Percentiles rank a stretch among this genome's conserved stretches.
phyloP scores from a whole-genome alignment of 768 basidiomycete genomes.

The Clavulina sp. region DNA sequence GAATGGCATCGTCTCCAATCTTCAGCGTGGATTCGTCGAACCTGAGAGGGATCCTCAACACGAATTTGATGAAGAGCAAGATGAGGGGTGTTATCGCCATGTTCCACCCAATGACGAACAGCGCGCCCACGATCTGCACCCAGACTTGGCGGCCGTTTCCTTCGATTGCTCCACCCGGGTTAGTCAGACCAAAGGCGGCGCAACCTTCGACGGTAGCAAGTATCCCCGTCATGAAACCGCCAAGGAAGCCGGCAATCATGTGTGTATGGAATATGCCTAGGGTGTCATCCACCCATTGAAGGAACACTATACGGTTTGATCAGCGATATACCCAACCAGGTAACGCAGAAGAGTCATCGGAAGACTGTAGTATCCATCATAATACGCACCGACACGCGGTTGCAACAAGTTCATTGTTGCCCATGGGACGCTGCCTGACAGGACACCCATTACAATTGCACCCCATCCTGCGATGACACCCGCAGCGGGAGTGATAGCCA shows the following conservation, averaged over 20 bases:
- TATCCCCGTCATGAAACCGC: conserved; percentile 4
- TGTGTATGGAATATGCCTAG: no score
- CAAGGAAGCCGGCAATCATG: conserved; percentile 2
- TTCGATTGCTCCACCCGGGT: conserved; percentile 6
- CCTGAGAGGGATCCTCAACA: conserved; percentile 3
- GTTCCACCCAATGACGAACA: conserved; percentile 7
- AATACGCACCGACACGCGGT: no score
- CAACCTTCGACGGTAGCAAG: conserved; percentile 6
- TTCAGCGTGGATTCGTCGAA: conserved; percentile 1
- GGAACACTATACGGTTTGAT: no score
- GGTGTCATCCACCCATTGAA: no score
- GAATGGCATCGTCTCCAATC: conserved; percentile 6
- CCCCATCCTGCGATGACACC: conserved; percentile 9
- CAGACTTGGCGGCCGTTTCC: conserved; percentile 6
- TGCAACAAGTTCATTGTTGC: conserved; percentile 4
- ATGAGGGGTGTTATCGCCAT: conserved; percentile 4
- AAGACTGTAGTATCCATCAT: no score
- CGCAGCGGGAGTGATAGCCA: conserved; percentile 9
- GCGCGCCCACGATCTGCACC: conserved; percentile 7
- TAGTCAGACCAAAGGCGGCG: conserved; percentile 6
- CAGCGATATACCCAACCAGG: no score
- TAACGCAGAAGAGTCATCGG: no score
- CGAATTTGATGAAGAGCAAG: conserved; percentile 6
- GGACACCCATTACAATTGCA: conserved; percentile 6
- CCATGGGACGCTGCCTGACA: conserved; percentile 8